Base-by-base conservation (phyloP, 73 alveolate genomes). In the Paramecium octaurelia region DNA sequence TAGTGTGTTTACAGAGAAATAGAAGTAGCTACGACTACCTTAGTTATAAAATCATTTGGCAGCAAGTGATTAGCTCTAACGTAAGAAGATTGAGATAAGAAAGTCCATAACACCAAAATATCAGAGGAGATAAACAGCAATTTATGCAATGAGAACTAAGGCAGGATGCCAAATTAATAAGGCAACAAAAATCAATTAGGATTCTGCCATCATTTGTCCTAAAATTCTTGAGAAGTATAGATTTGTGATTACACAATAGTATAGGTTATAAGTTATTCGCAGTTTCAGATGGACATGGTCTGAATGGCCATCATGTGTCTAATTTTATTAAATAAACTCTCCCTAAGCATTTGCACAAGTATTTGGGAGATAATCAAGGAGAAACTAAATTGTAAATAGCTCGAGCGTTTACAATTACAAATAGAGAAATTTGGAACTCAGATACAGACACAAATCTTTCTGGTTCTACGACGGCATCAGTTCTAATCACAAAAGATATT, bases 241-340 rank as follows among this genome's bases (percentile, higher is more conserved):
- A 71, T 71, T 8, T 31, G 34, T 16, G 5, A 31, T 24, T 9
- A 71, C 6, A 40, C 18, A 2, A 48, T 71, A 71, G 86, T 71
- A 71, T 71, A 2, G 86, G 86, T 9, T 27, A 27, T 71, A 71
- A 35, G 58, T 35, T 94, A 36, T 92, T 97, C 44, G 98, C 99
- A n/a, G 99, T 98, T 20, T 97, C 98, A 80, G 99, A 98, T 92
- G 99, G 99, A 21, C 99, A 97, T 59, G 99, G 99, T 2, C 80
- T 87, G 40, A 77, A 94, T 93, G 99, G 99, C 2, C 99, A 98
- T 93, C 80, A 93, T 43, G 97, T 98, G 24, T 92, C 98, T 46
- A 97, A 96, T 34, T 97, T 92, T 87, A 96, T 98, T 21, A 88
- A 94, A 77, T 84, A 95, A 46, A 75, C 60, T 16, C 91, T 97